phyloP scores from a whole-genome alignment of 768 basidiomycete species.

The Russula brevipes region DNA sequence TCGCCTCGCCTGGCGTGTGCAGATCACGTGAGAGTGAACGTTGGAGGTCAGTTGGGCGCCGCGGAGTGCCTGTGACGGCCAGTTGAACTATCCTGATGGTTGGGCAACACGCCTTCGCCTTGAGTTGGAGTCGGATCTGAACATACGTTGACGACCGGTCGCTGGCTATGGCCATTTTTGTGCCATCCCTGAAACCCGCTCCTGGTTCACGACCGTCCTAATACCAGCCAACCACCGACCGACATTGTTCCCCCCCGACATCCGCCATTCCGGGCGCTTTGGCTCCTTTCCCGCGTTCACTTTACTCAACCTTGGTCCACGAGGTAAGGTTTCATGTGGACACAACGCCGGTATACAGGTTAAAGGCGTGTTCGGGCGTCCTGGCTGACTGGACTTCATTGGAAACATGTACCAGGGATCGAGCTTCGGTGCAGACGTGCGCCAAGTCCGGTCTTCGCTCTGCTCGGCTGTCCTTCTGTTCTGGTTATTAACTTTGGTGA shows the following conservation, averaged over 20 bases:
- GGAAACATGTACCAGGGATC: constrained; percentile 22
- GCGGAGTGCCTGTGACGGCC: constrained; percentile 21
- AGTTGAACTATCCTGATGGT: constrained; percentile 19
- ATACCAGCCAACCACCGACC: background rate
- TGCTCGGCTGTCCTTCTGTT: constrained; percentile 4
- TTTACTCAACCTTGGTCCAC: constrained; percentile 19
- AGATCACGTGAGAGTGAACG: background rate
- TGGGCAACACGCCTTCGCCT: constrained; percentile 18
- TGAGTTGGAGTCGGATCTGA: constrained; percentile 16
- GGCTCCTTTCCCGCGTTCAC: constrained; percentile 21
- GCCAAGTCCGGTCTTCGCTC: constrained; percentile 24
- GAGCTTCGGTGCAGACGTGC: constrained; percentile 23
- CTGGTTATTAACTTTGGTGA: constrained; percentile 20
- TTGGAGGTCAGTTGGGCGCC: background rate
- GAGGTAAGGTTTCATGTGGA: constrained; percentile 18
- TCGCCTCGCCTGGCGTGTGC: too few species aligned
- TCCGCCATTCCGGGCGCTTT: background rate
- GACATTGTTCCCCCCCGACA: background rate
- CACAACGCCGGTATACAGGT: constrained; percentile 24
- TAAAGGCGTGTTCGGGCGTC: constrained; percentile 20
- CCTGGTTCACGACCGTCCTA: background rate
- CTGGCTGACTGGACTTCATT: constrained; percentile 9
- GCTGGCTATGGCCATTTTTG: constrained; percentile 3
- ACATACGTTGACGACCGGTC: constrained; percentile 5
- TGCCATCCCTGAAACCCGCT: background rate